Evolutionary conservation across 306 rosid genomes (phyloP).

Genomic region (Hippophae gyantsensis): DNA sequence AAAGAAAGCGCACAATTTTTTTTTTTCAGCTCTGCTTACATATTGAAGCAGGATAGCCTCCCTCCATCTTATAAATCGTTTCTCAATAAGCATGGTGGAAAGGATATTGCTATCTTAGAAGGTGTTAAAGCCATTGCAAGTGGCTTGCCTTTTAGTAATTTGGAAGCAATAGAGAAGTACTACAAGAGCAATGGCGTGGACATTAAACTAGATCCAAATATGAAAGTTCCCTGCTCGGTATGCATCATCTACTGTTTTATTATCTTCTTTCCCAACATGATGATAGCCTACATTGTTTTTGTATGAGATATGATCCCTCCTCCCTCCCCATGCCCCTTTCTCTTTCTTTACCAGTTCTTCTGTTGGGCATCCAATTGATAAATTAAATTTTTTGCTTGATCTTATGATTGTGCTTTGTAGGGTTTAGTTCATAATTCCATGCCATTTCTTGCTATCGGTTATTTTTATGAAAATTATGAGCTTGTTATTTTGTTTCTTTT

Average conservation of each 20-base stretch:
- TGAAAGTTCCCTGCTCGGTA: slow-evolving; percentile 96
- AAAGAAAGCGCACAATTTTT: background rate
- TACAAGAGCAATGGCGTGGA: slow-evolving; percentile 45
- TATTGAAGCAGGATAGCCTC: slow-evolving; percentile 90
- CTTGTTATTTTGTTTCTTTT: no score
- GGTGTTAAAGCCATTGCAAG: slow-evolving; percentile 69
- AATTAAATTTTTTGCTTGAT: background rate
- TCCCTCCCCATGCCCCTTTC: background rate
- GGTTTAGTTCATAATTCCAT: no score
- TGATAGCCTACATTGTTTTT: background rate
- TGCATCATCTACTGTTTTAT: slow-evolving; percentile 14
- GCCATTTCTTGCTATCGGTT: no score
- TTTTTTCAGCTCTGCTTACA: slow-evolving; percentile 81
- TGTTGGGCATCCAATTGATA: no score
- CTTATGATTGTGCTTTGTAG: no score
- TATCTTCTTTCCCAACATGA: slow-evolving; percentile 3
- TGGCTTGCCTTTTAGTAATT: slow-evolving; percentile 57
- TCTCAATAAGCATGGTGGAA: slow-evolving; percentile 92
- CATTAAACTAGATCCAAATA: slow-evolving; percentile 56
- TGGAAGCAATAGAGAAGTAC: slow-evolving; percentile 56
- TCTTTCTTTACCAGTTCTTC: no score
- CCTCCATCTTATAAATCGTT: slow-evolving; percentile 86
- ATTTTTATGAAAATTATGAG: no score
- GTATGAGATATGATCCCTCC: background rate
- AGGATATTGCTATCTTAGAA: slow-evolving; percentile 57